Evolutionary conservation across 495 filamentous ascomycete genomes (phyloP).

Genomic region (Tuber melanosporum): DNA sequence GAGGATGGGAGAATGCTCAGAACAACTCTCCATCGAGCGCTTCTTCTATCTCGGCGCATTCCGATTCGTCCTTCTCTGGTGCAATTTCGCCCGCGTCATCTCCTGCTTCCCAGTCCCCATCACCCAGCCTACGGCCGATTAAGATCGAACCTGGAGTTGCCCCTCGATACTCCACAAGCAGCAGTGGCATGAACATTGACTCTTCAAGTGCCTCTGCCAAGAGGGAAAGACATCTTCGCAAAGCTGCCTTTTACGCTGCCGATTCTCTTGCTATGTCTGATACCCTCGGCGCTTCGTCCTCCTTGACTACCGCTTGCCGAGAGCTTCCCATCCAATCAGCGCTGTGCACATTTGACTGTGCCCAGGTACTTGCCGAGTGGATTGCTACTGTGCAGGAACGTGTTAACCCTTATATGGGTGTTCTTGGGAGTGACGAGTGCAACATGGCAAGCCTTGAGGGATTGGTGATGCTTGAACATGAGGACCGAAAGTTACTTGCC

Average conservation of each 20-base stretch:
- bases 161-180: slow-evolving; percentile 38
- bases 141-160: slow-evolving; percentile 40
- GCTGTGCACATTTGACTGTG: slow-evolving; percentile 91
- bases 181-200: slow-evolving; percentile 19
- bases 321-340: slow-evolving; percentile 91
- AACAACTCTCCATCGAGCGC: slow-evolving; percentile 44
- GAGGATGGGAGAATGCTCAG: slow-evolving; percentile 49
- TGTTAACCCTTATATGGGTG: slow-evolving; percentile 77
- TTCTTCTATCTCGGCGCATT: slow-evolving; percentile 48
- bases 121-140: slow-evolving; percentile 44
- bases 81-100: slow-evolving; percentile 54
- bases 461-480: slow-evolving; percentile 84
- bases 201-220: slow-evolving; percentile 50
- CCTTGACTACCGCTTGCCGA: slow-evolving; percentile 74
- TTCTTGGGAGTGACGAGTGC: slow-evolving; percentile 74
- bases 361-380: slow-evolving; percentile 97
- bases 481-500: slow-evolving; percentile 77
- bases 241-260: slow-evolving; percentile 89
- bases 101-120: slow-evolving; percentile 49
- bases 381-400: slow-evolving; percentile 90
- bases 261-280: slow-evolving; percentile 89
- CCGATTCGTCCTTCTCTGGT: slow-evolving; percentile 48
- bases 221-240: slow-evolving; percentile 82
- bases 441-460: slow-evolving; percentile 71
- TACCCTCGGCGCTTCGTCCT: slow-evolving; percentile 63